Base-by-base conservation (phyloP, 169 alveolate genomes). In the Babesia gibsoni region DNA sequence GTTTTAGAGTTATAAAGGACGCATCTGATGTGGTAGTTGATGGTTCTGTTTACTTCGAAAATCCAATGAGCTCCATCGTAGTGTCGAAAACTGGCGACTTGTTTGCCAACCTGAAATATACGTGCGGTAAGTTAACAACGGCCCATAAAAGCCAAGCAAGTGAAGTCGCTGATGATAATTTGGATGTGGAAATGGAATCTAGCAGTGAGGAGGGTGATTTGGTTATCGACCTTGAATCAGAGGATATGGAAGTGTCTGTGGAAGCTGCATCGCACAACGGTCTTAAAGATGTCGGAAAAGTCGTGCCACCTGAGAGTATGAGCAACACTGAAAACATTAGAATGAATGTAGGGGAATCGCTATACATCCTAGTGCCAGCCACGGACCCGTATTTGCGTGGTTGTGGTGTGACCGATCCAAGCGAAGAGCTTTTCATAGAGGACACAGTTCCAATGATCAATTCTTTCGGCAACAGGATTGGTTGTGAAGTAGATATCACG, bases 311-410 rank as follows among this genome's bases (percentile, higher is more conserved):
- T n/a, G n/a, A n/a, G n/a, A n/a, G n/a, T n/a, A n/a, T n/a, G n/a
- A n/a, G n/a, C n/a, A n/a, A n/a, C n/a, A n/a, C n/a, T n/a, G n/a
- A n/a, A n/a, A n/a, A n/a, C n/a, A n/a, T n/a, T n/a, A n/a, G n/a
- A n/a, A n/a, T n/a, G 83, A 67, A 48, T 16, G 16, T 72, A 14
- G 48, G 72, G 83, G 73, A 56, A 8, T 12, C 59, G 6, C 42
- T 30, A 3, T 49, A 64, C 22, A 23, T 72, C 2, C 9, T 16
- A 6, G 8, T 72, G 8, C 59, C 64, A 25, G 49, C 58, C 16
- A 72, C 83, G 5, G 69, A 72, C 73, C 83, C 83, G 14, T 72
- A 66, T 39, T 66, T 72, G 1, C 67, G 35, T 4, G 83, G 83
- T 14, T 72, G 83, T 23, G 83, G 83, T 16, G 45, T 59, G 22